A percentile compares a stretch with the other conserved stretches of the same genome.
phyloP scores from a whole-genome alignment of 2,329 filamentous ascomycete genomes.

The Thielaviopsis punctulata region DNA sequence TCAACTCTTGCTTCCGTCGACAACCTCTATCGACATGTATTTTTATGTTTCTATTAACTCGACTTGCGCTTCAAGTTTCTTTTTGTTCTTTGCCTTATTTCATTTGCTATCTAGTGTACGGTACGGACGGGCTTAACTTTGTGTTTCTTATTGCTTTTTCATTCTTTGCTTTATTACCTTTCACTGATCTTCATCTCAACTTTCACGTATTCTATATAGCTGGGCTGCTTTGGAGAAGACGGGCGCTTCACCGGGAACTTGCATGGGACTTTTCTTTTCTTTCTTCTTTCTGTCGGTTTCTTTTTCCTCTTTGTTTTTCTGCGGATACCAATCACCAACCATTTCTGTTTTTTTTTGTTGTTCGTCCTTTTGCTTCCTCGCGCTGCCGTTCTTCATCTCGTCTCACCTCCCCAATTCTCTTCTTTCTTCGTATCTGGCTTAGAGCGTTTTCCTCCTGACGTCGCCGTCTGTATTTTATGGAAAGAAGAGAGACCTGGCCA shows the following conservation, averaged over 20 bases:
- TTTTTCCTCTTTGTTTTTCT: constrained; percentile 1
- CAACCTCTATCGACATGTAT: neutral
- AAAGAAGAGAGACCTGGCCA: neutral
- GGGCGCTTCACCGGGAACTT: neutral
- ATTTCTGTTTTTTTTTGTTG: neutral
- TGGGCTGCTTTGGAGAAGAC: constrained; percentile 1
- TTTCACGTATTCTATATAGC: neutral
- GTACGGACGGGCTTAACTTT: neutral
- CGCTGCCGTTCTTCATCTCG: constrained; percentile 4
- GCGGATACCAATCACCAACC: neutral
- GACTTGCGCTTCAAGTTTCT: neutral
- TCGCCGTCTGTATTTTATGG: neutral
- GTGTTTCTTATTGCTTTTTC: neutral
- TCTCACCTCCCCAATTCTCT: neutral
- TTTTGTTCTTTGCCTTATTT: neutral
- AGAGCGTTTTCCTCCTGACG: neutral
- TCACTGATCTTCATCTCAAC: neutral
- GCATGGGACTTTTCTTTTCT: neutral
- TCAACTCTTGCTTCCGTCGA: neutral
- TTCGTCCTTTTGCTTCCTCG: constrained; percentile 7
- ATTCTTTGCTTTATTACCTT: neutral
- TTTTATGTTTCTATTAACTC: neutral
- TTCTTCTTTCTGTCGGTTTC: neutral
- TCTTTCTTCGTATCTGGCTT: neutral
- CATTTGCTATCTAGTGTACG: neutral